phyloP scores from a whole-genome alignment of 1,284 basidiomycete genomes.

The Pseudozyma hubeiensis region DNA sequence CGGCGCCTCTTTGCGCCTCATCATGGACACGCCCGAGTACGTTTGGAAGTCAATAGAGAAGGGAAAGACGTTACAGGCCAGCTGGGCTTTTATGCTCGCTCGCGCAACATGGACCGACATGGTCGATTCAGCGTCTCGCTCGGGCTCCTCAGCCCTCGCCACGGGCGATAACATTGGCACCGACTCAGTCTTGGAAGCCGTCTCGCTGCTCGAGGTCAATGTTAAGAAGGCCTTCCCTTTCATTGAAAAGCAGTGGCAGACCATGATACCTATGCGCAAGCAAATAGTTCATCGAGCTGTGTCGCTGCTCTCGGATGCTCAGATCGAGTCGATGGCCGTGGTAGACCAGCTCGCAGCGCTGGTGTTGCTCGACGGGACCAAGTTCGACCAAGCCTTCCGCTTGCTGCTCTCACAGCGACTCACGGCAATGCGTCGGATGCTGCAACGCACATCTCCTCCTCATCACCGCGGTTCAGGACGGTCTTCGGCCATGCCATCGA shows the following conservation, averaged over 20 bases:
- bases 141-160: conserved; percentile 8
- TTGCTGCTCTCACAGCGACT: conserved; percentile 44
- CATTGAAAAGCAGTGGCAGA: conserved; percentile 55
- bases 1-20: conserved; percentile 49
- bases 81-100: conserved; percentile 53
- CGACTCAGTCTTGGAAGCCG: conserved; percentile 24
- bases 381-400: conserved; percentile 27
- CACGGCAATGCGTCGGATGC: conserved; percentile 24
- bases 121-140: conserved; percentile 14
- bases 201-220: conserved; percentile 32
- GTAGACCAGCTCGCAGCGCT: conserved; percentile 47
- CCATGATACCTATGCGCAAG: conserved; percentile 55
- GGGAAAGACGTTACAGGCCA: conserved; percentile 52
- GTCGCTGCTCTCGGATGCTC: conserved; percentile 33
- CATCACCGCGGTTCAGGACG: conserved; percentile 9
- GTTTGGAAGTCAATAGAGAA: conserved; percentile 58
- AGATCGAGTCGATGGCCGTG: conserved; percentile 37
- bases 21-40: conserved; percentile 57
- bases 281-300: conserved; percentile 48
- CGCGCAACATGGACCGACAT: conserved; percentile 46
- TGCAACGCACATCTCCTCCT: conserved; percentile 13
- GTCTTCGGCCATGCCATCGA: too few species aligned
- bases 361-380: conserved; percentile 40
- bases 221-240: conserved; percentile 52
- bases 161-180: conserved; percentile 19